Percentiles rank a stretch among this genome's conserved stretches.
Evolutionary conservation across 768 basidiomycete genomes (phyloP).

Genomic region (Lactarius tabidus): DNA sequence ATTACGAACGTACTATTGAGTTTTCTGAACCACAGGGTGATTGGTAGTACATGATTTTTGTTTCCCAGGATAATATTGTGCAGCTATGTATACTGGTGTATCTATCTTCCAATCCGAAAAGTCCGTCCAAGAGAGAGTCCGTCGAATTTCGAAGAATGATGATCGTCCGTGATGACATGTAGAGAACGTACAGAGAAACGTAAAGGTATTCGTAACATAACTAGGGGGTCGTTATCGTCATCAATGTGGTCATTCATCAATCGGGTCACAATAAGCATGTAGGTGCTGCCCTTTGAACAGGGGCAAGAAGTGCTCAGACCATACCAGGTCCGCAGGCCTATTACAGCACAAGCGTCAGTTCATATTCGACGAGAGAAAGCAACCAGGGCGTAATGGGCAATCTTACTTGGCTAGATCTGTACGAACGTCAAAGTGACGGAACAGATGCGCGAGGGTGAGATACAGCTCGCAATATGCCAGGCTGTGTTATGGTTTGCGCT

Average conservation of each 20-base stretch:
- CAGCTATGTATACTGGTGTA: neutral
- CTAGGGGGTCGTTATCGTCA: neutral
- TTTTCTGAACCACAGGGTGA: slow-evolving; percentile 63
- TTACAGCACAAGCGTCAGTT: neutral
- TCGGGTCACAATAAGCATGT: slow-evolving; percentile 19
- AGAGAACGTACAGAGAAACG: neutral
- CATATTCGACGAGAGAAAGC: neutral
- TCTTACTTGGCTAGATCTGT: slow-evolving; percentile 14
- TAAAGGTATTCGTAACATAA: neutral
- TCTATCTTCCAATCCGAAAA: neutral
- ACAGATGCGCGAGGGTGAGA: slow-evolving; percentile 24
- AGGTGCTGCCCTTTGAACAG: slow-evolving; percentile 18
- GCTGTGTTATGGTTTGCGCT: slow-evolving; percentile 18
- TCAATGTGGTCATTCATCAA: neutral
- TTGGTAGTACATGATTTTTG: slow-evolving; percentile 22
- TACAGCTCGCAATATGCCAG: slow-evolving; percentile 26
- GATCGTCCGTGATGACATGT: neutral
- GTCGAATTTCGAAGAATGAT: neutral
- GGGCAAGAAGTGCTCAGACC: slow-evolving; percentile 19
- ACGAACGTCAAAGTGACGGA: slow-evolving; percentile 27
- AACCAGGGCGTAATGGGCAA: too few species aligned
- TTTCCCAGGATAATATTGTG: neutral
- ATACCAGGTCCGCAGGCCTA: slow-evolving; percentile 15
- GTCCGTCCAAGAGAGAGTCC: too few species aligned
- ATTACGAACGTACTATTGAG: slow-evolving; percentile 55